phyloP scores from a whole-genome alignment of 768 basidiomycete genomes.

The Hemileccinum rubropunctum region DNA sequence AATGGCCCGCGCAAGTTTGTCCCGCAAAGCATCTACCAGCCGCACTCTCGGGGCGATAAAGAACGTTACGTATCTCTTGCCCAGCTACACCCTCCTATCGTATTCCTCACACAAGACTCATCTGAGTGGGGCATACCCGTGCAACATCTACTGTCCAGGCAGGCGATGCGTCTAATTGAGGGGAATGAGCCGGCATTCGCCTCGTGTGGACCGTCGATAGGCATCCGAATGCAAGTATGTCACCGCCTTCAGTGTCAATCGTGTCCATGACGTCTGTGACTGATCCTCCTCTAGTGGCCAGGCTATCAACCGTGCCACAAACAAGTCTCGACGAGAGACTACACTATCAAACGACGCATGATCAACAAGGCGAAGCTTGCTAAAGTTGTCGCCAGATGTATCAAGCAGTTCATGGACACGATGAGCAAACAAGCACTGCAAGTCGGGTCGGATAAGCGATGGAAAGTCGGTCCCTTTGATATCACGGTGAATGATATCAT shows the following conservation, averaged over 20 bases:
- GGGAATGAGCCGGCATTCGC: slow-evolving; percentile 62
- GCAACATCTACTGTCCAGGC: slow-evolving; percentile 53
- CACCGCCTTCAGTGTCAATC: neutral
- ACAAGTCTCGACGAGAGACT: slow-evolving; percentile 71
- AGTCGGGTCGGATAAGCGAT: slow-evolving; percentile 2
- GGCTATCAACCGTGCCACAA: slow-evolving; percentile 68
- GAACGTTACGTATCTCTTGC: slow-evolving; percentile 70
- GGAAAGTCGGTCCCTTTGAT: slow-evolving; percentile 13
- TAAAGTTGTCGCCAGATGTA: slow-evolving; percentile 67
- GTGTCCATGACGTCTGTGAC: neutral
- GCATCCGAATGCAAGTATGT: slow-evolving; percentile 62
- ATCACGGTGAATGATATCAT: slow-evolving; percentile 26
- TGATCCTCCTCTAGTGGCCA: slow-evolving; percentile 55
- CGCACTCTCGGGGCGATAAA: slow-evolving; percentile 66
- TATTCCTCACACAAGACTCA: slow-evolving; percentile 52
- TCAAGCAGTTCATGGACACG: slow-evolving; percentile 24
- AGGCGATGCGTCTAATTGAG: slow-evolving; percentile 46
- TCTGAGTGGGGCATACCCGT: slow-evolving; percentile 58
- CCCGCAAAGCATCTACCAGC: slow-evolving; percentile 67
- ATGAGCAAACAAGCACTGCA: slow-evolving; percentile 8
- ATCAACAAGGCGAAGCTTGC: slow-evolving; percentile 69
- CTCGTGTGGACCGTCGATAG: slow-evolving; percentile 67
- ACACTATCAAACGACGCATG: slow-evolving; percentile 61
- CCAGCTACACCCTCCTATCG: slow-evolving; percentile 54
- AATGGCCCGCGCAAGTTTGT: slow-evolving; percentile 45